phyloP scores from a whole-genome alignment of 2,329 filamentous ascomycete species.

The Tolypocladium inflatum region DNA sequence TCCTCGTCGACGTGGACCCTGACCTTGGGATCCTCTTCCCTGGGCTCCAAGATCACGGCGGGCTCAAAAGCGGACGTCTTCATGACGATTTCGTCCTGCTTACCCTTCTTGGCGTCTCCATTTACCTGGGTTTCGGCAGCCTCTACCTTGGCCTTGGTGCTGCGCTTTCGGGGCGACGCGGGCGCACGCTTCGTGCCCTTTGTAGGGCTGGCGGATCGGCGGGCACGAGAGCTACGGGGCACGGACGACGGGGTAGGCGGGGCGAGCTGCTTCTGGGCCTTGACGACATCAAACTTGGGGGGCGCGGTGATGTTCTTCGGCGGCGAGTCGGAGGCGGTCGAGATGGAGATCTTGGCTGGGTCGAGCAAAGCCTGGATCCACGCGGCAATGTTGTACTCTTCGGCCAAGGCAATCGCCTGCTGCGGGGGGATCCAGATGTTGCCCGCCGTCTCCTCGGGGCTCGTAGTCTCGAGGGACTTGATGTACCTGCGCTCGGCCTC shows the following conservation, averaged over 20 bases:
- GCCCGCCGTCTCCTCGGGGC: constrained; percentile 84
- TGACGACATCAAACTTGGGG: constrained; percentile 61
- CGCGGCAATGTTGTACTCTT: constrained; percentile 74
- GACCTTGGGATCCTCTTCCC: constrained; percentile 50
- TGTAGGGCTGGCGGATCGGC: constrained; percentile 48
- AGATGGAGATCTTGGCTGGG: constrained; percentile 61
- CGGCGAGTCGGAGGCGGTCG: constrained; percentile 54
- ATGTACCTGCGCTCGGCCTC: constrained; percentile 72
- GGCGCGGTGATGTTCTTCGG: constrained; percentile 72
- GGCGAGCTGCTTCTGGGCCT: constrained; percentile 30
- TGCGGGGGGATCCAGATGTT: constrained; percentile 92
- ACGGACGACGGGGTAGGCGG: constrained; percentile 39
- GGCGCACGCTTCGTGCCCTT: constrained; percentile 37
- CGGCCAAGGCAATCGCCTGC: constrained; percentile 69
- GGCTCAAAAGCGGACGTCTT: constrained; percentile 43
- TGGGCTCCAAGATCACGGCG: constrained; percentile 36
- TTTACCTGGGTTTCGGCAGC: constrained; percentile 22
- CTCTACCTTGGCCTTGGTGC: constrained; percentile 32
- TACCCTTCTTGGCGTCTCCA: constrained; percentile 18
- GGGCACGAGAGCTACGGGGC: constrained; percentile 36
- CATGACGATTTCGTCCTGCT: constrained; percentile 25
- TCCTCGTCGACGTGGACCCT: constrained; percentile 63
- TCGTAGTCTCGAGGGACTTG: constrained; percentile 73
- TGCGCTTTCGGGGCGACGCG: constrained; percentile 47
- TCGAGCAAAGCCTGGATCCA: constrained; percentile 95